A percentile compares a stretch with the other conserved stretches of the same genome.
These are phyloP conservation scores for Panellus pusillus DNA, from an alignment of 768 basidiomycete genomes.

Conservation along the genomic window DNA sequence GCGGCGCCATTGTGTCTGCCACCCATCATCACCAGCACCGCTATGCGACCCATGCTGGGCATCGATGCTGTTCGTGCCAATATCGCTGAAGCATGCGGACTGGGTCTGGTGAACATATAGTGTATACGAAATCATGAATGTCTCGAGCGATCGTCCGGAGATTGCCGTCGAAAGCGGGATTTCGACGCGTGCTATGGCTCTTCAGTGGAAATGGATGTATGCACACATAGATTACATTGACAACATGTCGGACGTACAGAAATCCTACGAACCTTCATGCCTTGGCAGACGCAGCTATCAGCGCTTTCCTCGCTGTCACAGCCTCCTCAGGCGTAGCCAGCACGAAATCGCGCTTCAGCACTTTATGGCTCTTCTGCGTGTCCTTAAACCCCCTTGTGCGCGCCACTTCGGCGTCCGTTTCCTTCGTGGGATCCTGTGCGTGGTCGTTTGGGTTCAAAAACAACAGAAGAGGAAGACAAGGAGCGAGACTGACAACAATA, in stretches of 20 bases:
- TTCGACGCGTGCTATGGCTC: too few relatives aligned
- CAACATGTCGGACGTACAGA: too few relatives aligned
- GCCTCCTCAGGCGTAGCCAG: slow-evolving; percentile 43
- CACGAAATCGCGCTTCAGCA: slow-evolving; percentile 42
- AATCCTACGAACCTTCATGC: background rate
- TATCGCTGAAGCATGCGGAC: slow-evolving; percentile 59
- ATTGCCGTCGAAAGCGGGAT: too few relatives aligned
- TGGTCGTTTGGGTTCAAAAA: background rate
- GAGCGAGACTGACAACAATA: slow-evolving; percentile 57
- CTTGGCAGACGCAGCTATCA: background rate
- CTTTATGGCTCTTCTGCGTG: slow-evolving; percentile 34
- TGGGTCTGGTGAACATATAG: slow-evolving; percentile 16
- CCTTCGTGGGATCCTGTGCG: slow-evolving; percentile 47
- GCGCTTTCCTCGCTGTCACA: slow-evolving; percentile 30
- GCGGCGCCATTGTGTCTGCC: slow-evolving; percentile 63
- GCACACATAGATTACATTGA: background rate
- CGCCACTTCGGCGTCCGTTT: slow-evolving; percentile 55
- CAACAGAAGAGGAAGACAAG: background rate
- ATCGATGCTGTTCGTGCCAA: slow-evolving; percentile 56
- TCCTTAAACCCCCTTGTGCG: slow-evolving; percentile 54
- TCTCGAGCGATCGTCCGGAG: too few relatives aligned
- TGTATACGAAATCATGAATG: too few relatives aligned
- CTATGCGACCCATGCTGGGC: slow-evolving; percentile 53
- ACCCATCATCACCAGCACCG: slow-evolving; percentile 58
- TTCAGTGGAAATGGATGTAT: too few relatives aligned